A percentile compares a stretch with the other conserved stretches of the same genome.
These are phyloP conservation scores for Ilex asprella DNA, from an alignment of 257 asterid species.

Conservation along the genomic window DNA sequence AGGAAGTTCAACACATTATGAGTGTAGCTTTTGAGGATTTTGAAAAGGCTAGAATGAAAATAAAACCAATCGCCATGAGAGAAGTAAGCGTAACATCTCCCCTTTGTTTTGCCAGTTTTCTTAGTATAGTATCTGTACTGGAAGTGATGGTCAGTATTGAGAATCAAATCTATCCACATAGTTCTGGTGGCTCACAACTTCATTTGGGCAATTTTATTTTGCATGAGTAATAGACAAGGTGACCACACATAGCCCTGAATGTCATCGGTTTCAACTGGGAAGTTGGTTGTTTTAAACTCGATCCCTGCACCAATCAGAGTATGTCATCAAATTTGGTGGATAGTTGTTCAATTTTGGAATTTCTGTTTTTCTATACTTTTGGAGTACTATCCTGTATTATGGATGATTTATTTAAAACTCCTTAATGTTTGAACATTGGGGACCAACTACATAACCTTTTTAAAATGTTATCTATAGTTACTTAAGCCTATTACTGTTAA, in stretches of 20 bases:
- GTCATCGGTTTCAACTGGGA: not conserved
- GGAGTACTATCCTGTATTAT: not conserved
- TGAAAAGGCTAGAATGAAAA: slow-evolving; percentile 72
- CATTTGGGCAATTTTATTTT: not conserved
- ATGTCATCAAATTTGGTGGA: too few relatives aligned
- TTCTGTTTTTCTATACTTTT: not conserved
- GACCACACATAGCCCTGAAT: not conserved
- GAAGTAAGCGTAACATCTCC: slow-evolving; percentile 48
- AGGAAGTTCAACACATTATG: slow-evolving; percentile 15
- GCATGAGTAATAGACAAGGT: not conserved
- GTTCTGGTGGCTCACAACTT: not conserved
- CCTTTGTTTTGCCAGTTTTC: too few relatives aligned
- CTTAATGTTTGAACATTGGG: too few relatives aligned
- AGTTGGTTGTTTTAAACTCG: not conserved
- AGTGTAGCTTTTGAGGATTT: slow-evolving; percentile 61
- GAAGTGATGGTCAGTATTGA: too few relatives aligned
- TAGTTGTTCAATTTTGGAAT: not conserved
- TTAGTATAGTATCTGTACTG: not conserved
- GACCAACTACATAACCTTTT: too few relatives aligned
- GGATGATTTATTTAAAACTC: too few relatives aligned
- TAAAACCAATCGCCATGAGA: slow-evolving; percentile 97
- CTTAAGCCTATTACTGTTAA: too few relatives aligned
- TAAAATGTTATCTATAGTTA: too few relatives aligned
- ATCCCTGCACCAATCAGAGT: not conserved
- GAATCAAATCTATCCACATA: not conserved